Evolutionary conservation across 2,329 filamentous ascomycete genomes (phyloP).

Genomic region (Lecanicillium sp.): DNA sequence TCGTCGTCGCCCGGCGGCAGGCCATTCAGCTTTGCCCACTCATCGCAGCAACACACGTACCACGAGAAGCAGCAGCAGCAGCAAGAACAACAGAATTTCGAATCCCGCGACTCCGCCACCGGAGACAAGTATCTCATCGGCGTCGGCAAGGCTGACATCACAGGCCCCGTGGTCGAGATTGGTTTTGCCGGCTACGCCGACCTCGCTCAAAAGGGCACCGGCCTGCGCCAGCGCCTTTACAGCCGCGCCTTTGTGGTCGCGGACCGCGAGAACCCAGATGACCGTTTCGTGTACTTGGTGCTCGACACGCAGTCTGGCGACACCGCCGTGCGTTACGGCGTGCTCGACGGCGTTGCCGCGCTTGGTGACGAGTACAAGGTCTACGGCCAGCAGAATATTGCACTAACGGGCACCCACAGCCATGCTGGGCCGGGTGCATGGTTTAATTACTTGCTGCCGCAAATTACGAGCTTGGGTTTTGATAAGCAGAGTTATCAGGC

Average conservation of each 20-base stretch:
- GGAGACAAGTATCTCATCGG: constrained; percentile 41
- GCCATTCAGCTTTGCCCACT: constrained; percentile 4
- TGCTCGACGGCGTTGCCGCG: constrained; percentile 62
- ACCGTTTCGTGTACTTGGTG: constrained; percentile 81
- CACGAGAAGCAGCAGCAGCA: neutral
- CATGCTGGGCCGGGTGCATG: constrained; percentile 88
- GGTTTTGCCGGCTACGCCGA: constrained; percentile 91
- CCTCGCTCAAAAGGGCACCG: constrained; percentile 71
- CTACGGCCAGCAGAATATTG: constrained; percentile 75
- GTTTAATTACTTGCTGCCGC: constrained; percentile 89
- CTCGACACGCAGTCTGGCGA: constrained; percentile 84
- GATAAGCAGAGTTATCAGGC: constrained; percentile 80
- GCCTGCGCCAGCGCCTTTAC: constrained; percentile 80
- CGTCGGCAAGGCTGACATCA: constrained; percentile 52
- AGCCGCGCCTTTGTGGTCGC: constrained; percentile 85
- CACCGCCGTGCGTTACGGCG: constrained; percentile 80
- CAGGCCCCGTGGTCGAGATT: constrained; percentile 77
- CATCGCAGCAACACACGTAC: neutral
- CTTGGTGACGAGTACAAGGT: constrained; percentile 65
- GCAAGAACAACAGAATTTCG: no score
- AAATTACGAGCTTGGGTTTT: constrained; percentile 83
- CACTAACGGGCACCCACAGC: constrained; percentile 86
- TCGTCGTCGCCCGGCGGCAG: neutral
- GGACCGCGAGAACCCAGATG: constrained; percentile 52
- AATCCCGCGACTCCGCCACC: neutral